Percentiles rank a stretch among this genome's conserved stretches.
These are phyloP conservation scores for Pseudogymnoascus sp. DNA, from an alignment of 2,329 filamentous ascomycete species.

Conservation along the genomic window DNA sequence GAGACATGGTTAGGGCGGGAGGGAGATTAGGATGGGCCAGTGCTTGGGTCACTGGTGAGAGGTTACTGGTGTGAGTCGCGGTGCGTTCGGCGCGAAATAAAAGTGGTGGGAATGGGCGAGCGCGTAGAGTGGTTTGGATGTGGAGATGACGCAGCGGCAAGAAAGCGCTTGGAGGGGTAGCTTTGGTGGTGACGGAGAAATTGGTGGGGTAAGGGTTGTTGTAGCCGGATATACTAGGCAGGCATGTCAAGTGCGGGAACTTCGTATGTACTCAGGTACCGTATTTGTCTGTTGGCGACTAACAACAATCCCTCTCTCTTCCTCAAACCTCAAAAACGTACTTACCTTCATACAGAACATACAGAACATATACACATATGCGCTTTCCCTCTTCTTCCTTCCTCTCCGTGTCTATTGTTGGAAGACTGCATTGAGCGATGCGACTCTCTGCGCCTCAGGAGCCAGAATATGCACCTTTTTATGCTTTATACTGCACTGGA, in stretches of 20 bases:
- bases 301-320: background rate
- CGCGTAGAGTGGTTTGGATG: constrained; percentile 6
- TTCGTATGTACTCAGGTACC: background rate
- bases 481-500: background rate
- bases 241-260: background rate
- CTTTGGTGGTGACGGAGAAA: background rate
- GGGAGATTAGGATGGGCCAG: background rate
- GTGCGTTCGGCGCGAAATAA: constrained; percentile 8
- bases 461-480: background rate
- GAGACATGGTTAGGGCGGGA: constrained; percentile 55
- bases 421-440: background rate
- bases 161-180: constrained; percentile 7
- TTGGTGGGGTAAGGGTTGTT: background rate
- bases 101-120: background rate
- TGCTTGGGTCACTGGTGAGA: background rate
- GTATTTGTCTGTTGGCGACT: background rate
- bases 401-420: background rate
- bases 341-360: background rate
- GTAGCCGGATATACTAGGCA: background rate
- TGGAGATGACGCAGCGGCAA: constrained; percentile 6
- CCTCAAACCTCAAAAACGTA: background rate
- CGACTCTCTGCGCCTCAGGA: background rate
- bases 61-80: background rate
- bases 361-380: background rate
- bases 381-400: background rate